phyloP scores from a whole-genome alignment of 2,329 filamentous ascomycete species.

The Exserohilum turcica region DNA sequence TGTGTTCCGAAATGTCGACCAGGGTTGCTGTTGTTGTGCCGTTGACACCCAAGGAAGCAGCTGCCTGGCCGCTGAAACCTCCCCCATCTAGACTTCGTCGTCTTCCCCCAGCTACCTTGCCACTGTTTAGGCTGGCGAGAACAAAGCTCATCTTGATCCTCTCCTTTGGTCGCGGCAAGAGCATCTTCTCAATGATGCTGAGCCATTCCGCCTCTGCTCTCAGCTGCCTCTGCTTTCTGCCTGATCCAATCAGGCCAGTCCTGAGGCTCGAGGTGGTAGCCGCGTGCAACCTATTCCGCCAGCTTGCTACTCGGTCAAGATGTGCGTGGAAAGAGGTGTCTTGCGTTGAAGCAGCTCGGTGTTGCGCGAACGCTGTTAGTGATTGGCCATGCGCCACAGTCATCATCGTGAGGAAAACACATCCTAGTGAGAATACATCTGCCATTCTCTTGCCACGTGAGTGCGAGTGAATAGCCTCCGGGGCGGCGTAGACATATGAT shows the following conservation, averaged over 20 bases:
- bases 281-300: slow-evolving; percentile 41
- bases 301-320: slow-evolving; percentile 43
- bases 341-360: slow-evolving; percentile 41
- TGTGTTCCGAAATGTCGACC: slow-evolving; percentile 21
- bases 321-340: slow-evolving; percentile 49
- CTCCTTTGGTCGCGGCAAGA: slow-evolving; percentile 39
- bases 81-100: slow-evolving; percentile 45
- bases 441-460: slow-evolving; percentile 46
- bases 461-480: slow-evolving; percentile 44
- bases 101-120: slow-evolving; percentile 33
- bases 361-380: slow-evolving; percentile 41
- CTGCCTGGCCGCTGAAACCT: slow-evolving; percentile 40
- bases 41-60: slow-evolving; percentile 23
- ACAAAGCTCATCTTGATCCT: slow-evolving; percentile 43
- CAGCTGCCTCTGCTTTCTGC: slow-evolving; percentile 39
- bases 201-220: slow-evolving; percentile 44
- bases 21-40: slow-evolving; percentile 17
- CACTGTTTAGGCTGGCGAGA: slow-evolving; percentile 37
- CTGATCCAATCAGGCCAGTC: slow-evolving; percentile 36
- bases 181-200: slow-evolving; percentile 46
- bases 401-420: slow-evolving; percentile 48
- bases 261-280: slow-evolving; percentile 39
- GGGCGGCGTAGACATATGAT: slow-evolving; percentile 47
- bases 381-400: slow-evolving; percentile 46
- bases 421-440: slow-evolving; percentile 49